Base-by-base conservation (phyloP, 179 eudicot species). In the Silene vulgaris region DNA sequence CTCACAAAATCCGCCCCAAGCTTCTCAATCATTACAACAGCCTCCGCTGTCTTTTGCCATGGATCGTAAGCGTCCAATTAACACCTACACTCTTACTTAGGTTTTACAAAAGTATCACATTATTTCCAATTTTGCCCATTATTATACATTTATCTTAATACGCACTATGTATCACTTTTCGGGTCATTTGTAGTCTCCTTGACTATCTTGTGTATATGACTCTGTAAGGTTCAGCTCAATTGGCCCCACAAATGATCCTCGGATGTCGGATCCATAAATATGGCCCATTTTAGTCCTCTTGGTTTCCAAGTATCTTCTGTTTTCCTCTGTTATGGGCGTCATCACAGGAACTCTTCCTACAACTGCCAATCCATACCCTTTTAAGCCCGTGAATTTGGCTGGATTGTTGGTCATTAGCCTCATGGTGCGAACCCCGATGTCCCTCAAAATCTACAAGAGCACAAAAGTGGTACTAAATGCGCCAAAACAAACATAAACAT, bases 401-500 rank as follows among this genome's bases (percentile, higher is more conserved):
- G 99, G 99, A 74, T 95, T 95, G 87, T 95, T 95, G 8, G 97
- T 95, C 99, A 95, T 95, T 37, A 95, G 84, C 43, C 87, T 83
- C 97, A 95, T 95, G 11, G 97, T 95, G 13, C 77, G 85, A 45
- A 95, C 88, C 3, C 99, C 99, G 8, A 90, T 78, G 74, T 92
- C 97, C 74, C 92, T 83, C 40, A 92, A 77, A 72, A 95, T 92
- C 97, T 95, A 86, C 67, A 9, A 59, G 8, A 7, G 1, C 40
- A 30, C 65, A 50, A 7, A 14, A 4, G 40, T 35, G 35, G 35
- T 32, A 32, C 35, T 1, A 32, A 32, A 32, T 32, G 4, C 37
- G 37, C 37, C 37, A 32, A 35, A 35, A 35, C 8, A 5, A 35
- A 62, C 17, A 52, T 0, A 29, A 23, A 30, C 40, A 21, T 23